Evolutionary conservation across 495 filamentous ascomycete species (phyloP), one percentile per base, ranked within the genome.

Genomic region (Talaromyces nanjingensis): DNA sequence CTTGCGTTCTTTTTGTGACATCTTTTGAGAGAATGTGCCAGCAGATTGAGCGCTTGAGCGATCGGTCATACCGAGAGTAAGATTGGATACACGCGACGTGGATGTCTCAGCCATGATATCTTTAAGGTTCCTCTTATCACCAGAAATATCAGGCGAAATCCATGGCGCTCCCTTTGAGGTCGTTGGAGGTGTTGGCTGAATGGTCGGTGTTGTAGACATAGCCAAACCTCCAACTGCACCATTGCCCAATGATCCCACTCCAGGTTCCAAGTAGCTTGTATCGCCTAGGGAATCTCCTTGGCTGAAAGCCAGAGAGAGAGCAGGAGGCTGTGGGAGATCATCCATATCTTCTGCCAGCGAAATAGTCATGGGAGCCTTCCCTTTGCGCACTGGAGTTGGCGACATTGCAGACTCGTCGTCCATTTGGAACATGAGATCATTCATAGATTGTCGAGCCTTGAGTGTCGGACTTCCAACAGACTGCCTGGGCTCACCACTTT

Each of bases 341-440:
- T 42, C 60, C 5, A 62, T 27, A 53, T 62, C 60, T 18, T 62
- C 60, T 20, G 60, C 39, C 12, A 24, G 42, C 29, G 27, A 6
- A 31, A 5, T 53, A 54, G 42, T 29, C 45, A 62, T 20, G 9
- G 59, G 25, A 31, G 20, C 42, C 63, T 77, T 77, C 4, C 76
- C 76, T 68, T 73, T 77, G 9, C 63, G 60, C 1, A 64, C 62
- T 42, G 73, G 64, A n/a, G 60, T 61, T 4, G 71, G 65, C 0
- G 74, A 71, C 45, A 74, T 62, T 12, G 64, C 63, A 52, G 74
- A 79, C 47, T 91, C 92, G n/a, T 93, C 91, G 63, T 96, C 93
- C 91, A 96, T 96, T 64, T 92, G 87, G 69, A 96, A 97, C 78
- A 97, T 94, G 42, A 97, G 78, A 65, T 97, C 92, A n/a, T 78